phyloP scores from a whole-genome alignment of 805 yeast genomes.

The Cyberlindnera xylosilytica region DNA sequence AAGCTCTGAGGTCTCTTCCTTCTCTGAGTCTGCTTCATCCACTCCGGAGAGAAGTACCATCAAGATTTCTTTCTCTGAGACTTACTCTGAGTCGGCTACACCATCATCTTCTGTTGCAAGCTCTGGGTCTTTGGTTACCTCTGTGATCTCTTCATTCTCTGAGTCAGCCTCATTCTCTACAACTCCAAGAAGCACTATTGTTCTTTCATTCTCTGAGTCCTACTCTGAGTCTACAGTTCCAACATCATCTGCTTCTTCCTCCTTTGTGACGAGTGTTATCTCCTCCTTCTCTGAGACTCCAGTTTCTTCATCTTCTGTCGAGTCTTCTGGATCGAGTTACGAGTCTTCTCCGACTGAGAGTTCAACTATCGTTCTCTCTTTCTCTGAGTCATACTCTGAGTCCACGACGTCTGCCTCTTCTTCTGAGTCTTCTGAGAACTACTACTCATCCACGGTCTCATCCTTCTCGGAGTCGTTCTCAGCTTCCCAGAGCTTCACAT shows the following conservation, averaged over 20 bases:
- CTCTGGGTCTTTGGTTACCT: neutral
- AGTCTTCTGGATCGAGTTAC: neutral
- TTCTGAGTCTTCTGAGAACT: no score
- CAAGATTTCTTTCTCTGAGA: neutral
- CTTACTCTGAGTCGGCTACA: neutral
- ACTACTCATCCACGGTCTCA: no score
- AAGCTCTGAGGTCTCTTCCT: neutral
- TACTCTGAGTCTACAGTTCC: neutral
- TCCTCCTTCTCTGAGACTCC: neutral
- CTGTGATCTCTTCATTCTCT: neutral
- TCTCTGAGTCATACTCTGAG: slow-evolving; percentile 1
- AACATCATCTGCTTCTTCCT: neutral
- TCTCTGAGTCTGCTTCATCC: neutral
- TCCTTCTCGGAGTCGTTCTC: no score
- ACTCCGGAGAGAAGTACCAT: neutral
- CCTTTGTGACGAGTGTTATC: neutral
- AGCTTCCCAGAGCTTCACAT: neutral
- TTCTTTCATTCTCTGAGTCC: neutral
- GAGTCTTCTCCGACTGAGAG: neutral
- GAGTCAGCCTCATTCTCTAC: neutral
- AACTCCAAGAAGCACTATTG: no score
- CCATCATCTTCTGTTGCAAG: neutral
- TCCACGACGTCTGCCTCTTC: neutral
- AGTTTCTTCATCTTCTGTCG: neutral
- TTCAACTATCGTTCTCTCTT: neutral